Conservation (phyloP, 441 rosid genomes). For the Bruguiera hainesii region DNA sequence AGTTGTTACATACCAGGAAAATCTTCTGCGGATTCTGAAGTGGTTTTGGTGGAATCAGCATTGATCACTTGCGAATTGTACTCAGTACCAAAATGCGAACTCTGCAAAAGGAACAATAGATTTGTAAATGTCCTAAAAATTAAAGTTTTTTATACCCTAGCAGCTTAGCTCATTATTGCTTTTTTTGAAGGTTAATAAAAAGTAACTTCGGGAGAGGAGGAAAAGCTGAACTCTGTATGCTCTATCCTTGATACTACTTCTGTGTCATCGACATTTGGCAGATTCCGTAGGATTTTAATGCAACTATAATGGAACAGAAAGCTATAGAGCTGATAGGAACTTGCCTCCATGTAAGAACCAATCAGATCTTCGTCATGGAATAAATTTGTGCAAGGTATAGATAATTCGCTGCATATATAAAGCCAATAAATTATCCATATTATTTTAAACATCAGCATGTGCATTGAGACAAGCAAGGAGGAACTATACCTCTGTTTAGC, state of each 20-base stretch:
- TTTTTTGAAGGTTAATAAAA: not conserved
- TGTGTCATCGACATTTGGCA: too few relatives aligned
- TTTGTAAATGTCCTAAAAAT: not conserved
- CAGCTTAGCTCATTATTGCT: not conserved
- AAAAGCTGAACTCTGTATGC: too few relatives aligned
- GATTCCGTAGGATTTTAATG: not conserved
- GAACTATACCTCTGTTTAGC: slow-evolving; percentile 44
- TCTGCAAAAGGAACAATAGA: slow-evolving; percentile 26
- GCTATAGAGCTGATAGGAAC: not conserved
- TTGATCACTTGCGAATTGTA: slow-evolving; percentile 22
- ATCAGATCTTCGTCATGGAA: slow-evolving; percentile 34
- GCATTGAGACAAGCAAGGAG: slow-evolving; percentile 7
- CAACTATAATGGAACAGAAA: not conserved
- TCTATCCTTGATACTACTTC: too few relatives aligned
- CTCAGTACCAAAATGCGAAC: slow-evolving; percentile 25
- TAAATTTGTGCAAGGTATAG: slow-evolving; percentile 41
- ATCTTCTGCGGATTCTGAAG: slow-evolving; percentile 16
- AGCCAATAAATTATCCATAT: not conserved
- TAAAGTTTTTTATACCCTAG: not conserved
- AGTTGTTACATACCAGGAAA: slow-evolving; percentile 32
- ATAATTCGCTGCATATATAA: slow-evolving; percentile 34
- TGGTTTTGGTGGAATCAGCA: slow-evolving; percentile 19
- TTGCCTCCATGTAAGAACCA: slow-evolving; percentile 44
- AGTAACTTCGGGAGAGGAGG: not conserved
- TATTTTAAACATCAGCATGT: not conserved